Evolutionary conservation across 2,329 filamentous ascomycete species (phyloP).

Genomic region (Neopestalotiopsis clavispora): DNA sequence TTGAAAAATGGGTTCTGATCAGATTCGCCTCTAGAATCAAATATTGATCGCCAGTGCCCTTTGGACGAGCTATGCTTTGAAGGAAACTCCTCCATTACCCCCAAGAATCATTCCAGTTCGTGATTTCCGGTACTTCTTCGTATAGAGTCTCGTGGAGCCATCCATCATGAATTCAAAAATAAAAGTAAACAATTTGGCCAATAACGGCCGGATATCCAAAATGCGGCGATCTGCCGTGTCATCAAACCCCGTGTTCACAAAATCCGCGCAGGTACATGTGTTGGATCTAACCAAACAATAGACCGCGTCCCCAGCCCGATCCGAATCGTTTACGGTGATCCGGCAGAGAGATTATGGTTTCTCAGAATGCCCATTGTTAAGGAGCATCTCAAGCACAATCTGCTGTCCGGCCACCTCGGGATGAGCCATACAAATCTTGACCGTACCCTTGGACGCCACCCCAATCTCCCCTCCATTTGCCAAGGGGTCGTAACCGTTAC

Average conservation of each 20-base stretch:
- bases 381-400: constrained; percentile 87
- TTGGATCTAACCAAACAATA: background rate
- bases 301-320: background rate
- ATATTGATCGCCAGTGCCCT: background rate
- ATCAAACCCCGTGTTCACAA: background rate
- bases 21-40: background rate
- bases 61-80: constrained; percentile 4
- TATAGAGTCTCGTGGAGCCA: constrained; percentile 3
- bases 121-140: background rate
- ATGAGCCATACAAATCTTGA: constrained; percentile 96
- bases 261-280: background rate
- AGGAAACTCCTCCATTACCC: background rate
- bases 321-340: no score
- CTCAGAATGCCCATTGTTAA: constrained; percentile 82
- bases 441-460: constrained; percentile 68
- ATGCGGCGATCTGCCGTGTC: background rate
- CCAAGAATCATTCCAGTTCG: background rate
- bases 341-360: background rate
- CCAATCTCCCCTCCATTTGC: constrained; percentile 39
- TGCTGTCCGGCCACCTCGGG: constrained; percentile 84
- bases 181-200: constrained; percentile 11
- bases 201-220: constrained; percentile 16
- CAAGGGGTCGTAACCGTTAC: constrained; percentile 33
- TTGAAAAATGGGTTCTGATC: background rate
- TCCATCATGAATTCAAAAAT: constrained; percentile 7